Percentiles rank a stretch among this genome's conserved stretches.
Evolutionary conservation across 192 early-diverging fungal genomes (phyloP).

Genomic region (Thamnidium elegans): DNA sequence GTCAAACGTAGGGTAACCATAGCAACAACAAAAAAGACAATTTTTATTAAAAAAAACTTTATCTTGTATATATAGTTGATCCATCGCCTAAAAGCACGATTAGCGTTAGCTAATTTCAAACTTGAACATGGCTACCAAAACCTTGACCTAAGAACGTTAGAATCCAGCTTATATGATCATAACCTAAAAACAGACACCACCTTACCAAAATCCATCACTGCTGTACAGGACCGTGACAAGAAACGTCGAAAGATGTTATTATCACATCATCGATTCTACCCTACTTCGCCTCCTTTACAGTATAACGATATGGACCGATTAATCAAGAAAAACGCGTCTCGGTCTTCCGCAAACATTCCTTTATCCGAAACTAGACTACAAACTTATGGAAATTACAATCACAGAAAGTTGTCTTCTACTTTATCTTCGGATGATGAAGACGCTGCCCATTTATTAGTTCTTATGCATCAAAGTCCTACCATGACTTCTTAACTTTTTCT

Average conservation of each 20-base stretch:
- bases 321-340: slow-evolving; percentile 15
- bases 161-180: not conserved
- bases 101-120: slow-evolving; percentile 32
- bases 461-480: slow-evolving; percentile 21
- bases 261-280: slow-evolving; percentile 4
- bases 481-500: slow-evolving; percentile 30
- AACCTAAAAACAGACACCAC: not conserved
- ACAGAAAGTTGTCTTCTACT: not conserved
- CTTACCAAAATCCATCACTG: too few relatives aligned
- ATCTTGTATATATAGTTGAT: slow-evolving; percentile 6
- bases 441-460: slow-evolving; percentile 27
- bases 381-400: not conserved
- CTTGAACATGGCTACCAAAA: slow-evolving; percentile 24
- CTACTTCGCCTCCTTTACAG: not conserved
- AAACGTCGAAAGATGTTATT: too few relatives aligned
- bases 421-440: slow-evolving; percentile 19
- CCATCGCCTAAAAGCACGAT: slow-evolving; percentile 21
- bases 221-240: too few relatives aligned
- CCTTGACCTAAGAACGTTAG: slow-evolving; percentile 9
- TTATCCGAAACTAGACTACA: not conserved
- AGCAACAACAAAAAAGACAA: too few relatives aligned
- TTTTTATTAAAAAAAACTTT: too few relatives aligned
- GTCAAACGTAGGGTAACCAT: too few relatives aligned
- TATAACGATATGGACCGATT: not conserved
- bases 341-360: not conserved